Conservation (phyloP, 108 stramenopile species). For the Hondaea fermentalgiana region DNA sequence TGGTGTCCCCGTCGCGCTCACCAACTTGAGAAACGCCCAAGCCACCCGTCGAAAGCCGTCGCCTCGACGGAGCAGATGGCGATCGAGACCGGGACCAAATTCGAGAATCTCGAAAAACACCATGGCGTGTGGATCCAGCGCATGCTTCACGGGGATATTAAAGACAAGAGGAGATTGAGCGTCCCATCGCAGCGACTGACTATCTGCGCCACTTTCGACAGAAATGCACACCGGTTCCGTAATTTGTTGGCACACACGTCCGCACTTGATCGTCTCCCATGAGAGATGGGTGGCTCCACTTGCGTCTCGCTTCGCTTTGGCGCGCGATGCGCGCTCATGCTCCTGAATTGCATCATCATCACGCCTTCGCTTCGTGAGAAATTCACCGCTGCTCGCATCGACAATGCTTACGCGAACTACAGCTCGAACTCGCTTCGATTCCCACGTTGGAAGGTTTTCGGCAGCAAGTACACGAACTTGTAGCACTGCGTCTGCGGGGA, state of each 20-base stretch:
- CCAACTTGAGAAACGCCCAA: not conserved
- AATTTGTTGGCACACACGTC: not conserved
- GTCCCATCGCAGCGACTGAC: not conserved
- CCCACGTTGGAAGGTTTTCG: not conserved
- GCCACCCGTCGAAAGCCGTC: not conserved
- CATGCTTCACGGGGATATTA: not conserved
- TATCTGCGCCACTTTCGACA: not conserved
- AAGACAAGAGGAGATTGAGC: not conserved
- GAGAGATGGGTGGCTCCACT: not conserved
- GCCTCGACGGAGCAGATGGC: not conserved
- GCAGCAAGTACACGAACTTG: not conserved
- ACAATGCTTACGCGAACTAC: slow-evolving; percentile 10
- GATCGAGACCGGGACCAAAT: not conserved
- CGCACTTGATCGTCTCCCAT: not conserved
- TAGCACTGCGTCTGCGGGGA: not conserved
- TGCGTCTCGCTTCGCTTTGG: not conserved
- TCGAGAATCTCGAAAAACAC: not conserved
- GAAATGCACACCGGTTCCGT: not conserved
- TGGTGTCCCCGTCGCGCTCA: not conserved
- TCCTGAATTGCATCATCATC: not conserved
- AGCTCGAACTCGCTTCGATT: not conserved
- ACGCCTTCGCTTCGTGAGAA: not conserved
- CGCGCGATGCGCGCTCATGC: not conserved
- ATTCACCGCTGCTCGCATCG: not conserved
- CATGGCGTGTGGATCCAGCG: not conserved